Evolutionary conservation across 805 yeast species (phyloP), one percentile per base, ranked within the genome.

Genomic region (Priceomyces castillae): DNA sequence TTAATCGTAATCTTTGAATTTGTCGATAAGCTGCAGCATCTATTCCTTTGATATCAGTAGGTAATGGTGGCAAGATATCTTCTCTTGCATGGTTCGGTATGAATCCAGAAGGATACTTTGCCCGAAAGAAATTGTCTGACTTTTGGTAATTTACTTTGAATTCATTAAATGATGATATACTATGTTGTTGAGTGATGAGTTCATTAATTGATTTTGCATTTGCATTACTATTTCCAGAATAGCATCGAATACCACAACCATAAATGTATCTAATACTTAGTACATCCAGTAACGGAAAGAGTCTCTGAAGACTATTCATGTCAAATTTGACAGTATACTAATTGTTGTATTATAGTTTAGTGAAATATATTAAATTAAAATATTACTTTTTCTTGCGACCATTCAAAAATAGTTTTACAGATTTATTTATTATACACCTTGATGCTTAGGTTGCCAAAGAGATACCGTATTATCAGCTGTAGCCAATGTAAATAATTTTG

Each of bases 401-500:
- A 11, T n/a, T 11, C 5, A 12, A n/a, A 28, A 28, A n/a, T 28
- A 10, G 31, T 28, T 28, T n/a, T 28, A 28, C 10, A 28, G 7
- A n/a, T 28, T 28, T 10, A 6, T 23, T 7, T 28, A 28, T n/a
- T 28, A 28, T 28, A n/a, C 15, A 28, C 15, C 15, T 28, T 37
- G 30, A 4, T 25, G 30, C 23, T 37, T 34, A 16, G 73, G 66
- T 43, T 62, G 62, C 76, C 76, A 71, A 25, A 71, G 49, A 5
- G 62, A 46, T 7, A 70, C 74, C 4, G 57, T 49, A 37, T 57
- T 74, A 55, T 81, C 86, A 6, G 86, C 88, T 1, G 89, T 74
- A 2, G 88, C 85, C 50, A 86, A 58, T 45, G 76, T 70, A 58
- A 80, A 69, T 28, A 77, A 59, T 48, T 76, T 75, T 1, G 92